Evolutionary conservation across 495 filamentous ascomycete species (phyloP), one percentile per base, ranked within the genome.

Genomic region (Rhizodiscina lignyota): DNA sequence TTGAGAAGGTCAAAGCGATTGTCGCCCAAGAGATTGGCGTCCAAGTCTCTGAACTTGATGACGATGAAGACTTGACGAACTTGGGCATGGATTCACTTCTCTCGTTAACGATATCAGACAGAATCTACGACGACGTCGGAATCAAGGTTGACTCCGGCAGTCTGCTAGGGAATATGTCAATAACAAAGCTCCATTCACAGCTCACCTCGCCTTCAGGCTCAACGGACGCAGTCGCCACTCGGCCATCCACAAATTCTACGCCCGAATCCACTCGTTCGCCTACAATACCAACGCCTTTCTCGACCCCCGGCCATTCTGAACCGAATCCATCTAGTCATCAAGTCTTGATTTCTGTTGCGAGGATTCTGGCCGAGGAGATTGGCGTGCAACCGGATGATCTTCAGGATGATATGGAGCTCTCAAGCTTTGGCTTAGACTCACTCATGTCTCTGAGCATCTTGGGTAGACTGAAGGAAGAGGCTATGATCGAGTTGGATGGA

Each of bases 21-120:
- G n/a, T n/a, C n/a, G n/a, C n/a, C n/a, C n/a, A n/a, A n/a, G 41
- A 39, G 28, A 40, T 44, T 19, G 41, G 37, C 17, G 41, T 45
- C 21, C 15, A 31, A 24, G n/a, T 37, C 42, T 29, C 29, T 38
- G 11, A 29, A 40, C 22, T 32, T 41, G 2, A 33, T 28, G 24
- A 24, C 8, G 21, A 18, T 4, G 23, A 21, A 1, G 11, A 34
- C 4, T 40, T 41, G 8, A 31, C 35, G 18, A 28, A 45, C 16
- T 13, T 41, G 1, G 42, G 42, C 5, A 26, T 45, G 3, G 42
- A 45, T 23, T 21, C n/a, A 5, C 30, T 45, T 2, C 15, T 40
- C 29, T 23, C 23, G 12, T 41, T 1, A 16, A 27, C 15, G 32
- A 40, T 20, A 13, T 29, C 10, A n/a, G n/a, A n/a, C n/a, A n/a